A percentile compares a stretch with the other conserved stretches of the same genome.
Conservation (phyloP, 2,329 filamentous ascomycete genomes). For the Chaetoscypha palmicola region DNA sequence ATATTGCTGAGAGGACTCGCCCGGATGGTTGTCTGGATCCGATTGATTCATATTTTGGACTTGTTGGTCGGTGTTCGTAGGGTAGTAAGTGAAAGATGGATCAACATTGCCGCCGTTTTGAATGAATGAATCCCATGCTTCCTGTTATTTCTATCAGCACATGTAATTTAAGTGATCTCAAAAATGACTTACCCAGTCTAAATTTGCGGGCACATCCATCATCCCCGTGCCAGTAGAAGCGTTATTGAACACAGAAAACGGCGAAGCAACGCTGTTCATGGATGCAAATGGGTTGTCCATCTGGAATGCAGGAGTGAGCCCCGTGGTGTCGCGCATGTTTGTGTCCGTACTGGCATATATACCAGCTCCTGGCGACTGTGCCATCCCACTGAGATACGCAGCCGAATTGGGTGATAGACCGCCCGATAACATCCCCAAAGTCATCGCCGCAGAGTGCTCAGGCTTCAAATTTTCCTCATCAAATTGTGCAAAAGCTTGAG, state of each 20-base stretch:
- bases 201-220: constrained; percentile 48
- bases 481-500: constrained; percentile 26
- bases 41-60: constrained; percentile 13
- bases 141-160: constrained; percentile 37
- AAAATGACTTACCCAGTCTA: constrained; percentile 52
- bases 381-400: constrained; percentile 31
- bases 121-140: constrained; percentile 64
- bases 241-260: constrained; percentile 47
- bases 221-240: constrained; percentile 38
- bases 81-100: constrained; percentile 28
- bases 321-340: constrained; percentile 28
- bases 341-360: constrained; percentile 26
- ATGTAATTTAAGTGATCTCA: not conserved
- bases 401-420: constrained; percentile 45
- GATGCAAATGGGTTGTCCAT: constrained; percentile 26
- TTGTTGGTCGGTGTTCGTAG: constrained; percentile 18
- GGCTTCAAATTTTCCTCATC: constrained; percentile 49
- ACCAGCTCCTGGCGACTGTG: constrained; percentile 28
- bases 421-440: constrained; percentile 59
- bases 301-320: constrained; percentile 35
- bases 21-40: constrained; percentile 9
- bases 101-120: constrained; percentile 43
- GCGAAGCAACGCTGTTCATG: constrained; percentile 25
- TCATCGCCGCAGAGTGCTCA: constrained; percentile 61
- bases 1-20: constrained; percentile 7